Evolutionary conservation across 1,284 basidiomycete species (phyloP), one percentile per base, ranked within the genome.

Genomic region (Polyporus tsugae): DNA sequence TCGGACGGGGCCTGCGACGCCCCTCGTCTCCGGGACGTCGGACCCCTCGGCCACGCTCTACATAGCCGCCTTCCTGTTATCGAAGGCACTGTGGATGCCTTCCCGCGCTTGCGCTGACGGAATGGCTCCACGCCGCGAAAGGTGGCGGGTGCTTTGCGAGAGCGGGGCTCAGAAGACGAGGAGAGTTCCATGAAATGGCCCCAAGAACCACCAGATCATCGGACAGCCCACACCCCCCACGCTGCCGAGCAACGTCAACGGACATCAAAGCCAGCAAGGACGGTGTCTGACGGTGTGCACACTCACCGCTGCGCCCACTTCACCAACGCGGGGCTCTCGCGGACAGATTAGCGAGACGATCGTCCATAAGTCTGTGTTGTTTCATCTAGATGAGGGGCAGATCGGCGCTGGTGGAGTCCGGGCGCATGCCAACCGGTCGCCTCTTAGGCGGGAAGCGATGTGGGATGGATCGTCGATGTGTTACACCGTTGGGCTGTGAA

Each of bases 21-120:
- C 13, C 49, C 64, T 70, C 71, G 68, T 63, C 68, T 72, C 71
- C 71, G 71, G 64, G 49, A 29, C 22, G 41, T 68, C 71, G 71
- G 70, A 69, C 41, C 9, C 38, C 35, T 38, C 39, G 62, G 39
- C 17, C 57, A 49, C 57, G 38, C 25, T 4, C 42, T 22, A 29
- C 29, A 29, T 29, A 25, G 10, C 3, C 10, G 46, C 46, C n/a
- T 49, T 22, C 46, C 57, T 41, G 29, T 58, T 49, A 17, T 25
- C 25, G 42, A n/a, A 15, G 44, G 63, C 53, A 58, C 13, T 41
- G 17, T 44, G 38, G 35, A 33, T 58, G 57, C 57, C 57, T 33
- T 33, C 46, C 17, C 17, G 46, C 58, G 58, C 58, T n/a, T 38
- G 13, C 15, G 36, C 9, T 19, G n/a, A 19, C 25, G 25, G 11